phyloP scores from a whole-genome alignment of 768 basidiomycete species.

The Mycena polygramma region DNA sequence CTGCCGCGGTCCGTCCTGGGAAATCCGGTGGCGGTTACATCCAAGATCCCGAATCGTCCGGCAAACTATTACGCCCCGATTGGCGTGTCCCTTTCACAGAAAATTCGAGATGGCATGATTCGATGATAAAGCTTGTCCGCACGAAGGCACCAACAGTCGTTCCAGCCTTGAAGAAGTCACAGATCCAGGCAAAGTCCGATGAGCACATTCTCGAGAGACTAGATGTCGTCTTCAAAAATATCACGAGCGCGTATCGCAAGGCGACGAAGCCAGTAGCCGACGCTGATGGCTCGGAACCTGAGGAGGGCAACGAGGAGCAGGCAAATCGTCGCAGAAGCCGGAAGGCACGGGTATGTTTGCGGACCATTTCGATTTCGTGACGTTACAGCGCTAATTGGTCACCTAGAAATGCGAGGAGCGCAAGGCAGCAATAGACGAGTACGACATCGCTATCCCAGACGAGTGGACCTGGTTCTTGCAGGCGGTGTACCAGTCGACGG shows the following conservation, averaged over 20 bases:
- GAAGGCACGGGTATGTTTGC: neutral
- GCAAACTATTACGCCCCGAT: slow-evolving; percentile 41
- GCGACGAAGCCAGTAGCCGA: neutral
- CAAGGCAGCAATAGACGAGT: neutral
- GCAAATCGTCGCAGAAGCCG: neutral
- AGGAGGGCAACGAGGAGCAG: neutral
- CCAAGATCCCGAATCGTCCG: neutral
- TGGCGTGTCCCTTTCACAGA: neutral
- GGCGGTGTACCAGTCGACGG: neutral
- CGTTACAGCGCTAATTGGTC: neutral
- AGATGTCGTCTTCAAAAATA: neutral
- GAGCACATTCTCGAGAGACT: neutral
- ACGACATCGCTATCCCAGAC: neutral
- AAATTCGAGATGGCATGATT: neutral
- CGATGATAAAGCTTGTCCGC: neutral
- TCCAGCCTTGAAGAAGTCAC: neutral
- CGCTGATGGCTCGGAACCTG: neutral
- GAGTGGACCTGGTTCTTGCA: neutral
- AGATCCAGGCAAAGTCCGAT: neutral
- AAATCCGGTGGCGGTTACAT: neutral
- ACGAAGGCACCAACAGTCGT: neutral
- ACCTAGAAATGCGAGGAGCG: neutral
- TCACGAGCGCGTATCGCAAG: neutral
- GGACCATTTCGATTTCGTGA: neutral
- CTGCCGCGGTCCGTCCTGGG: neutral